Conservation (phyloP, 2,329 filamentous ascomycete genomes). For the Myrmaecium sp. region DNA sequence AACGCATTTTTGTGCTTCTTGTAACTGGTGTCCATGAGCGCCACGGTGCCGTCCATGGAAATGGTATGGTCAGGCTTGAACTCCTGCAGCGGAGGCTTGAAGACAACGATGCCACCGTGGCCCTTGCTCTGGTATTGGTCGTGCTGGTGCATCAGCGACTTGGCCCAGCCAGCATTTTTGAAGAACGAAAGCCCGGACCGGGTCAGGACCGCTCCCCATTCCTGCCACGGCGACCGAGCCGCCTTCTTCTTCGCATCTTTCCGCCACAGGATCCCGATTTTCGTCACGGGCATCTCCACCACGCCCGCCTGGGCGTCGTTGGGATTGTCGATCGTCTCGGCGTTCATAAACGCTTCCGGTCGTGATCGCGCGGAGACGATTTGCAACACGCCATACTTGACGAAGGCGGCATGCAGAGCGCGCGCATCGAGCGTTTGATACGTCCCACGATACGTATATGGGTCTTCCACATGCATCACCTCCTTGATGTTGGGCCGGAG, state of each 20-base stretch:
- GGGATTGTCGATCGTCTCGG: constrained; percentile 69
- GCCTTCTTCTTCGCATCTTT: constrained; percentile 92
- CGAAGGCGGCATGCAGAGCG: constrained; percentile 74
- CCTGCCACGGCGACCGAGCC: constrained; percentile 89
- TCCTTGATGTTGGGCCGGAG: constrained; percentile 77
- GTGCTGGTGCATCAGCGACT: constrained; percentile 75
- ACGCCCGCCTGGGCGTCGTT: constrained; percentile 78
- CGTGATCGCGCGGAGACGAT: constrained; percentile 88
- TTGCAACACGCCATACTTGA: constrained; percentile 79
- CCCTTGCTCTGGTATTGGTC: constrained; percentile 67
- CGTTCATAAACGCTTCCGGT: constrained; percentile 87
- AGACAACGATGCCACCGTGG: constrained; percentile 59
- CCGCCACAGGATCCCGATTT: constrained; percentile 86
- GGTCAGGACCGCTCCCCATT: constrained; percentile 93
- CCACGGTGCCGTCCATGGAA: constrained; percentile 84
- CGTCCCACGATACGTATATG: constrained; percentile 74
- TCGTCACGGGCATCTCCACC: constrained; percentile 94
- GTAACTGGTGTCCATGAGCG: constrained; percentile 70
- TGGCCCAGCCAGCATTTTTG: constrained; percentile 82
- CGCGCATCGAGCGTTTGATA: constrained; percentile 60
- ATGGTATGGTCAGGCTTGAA: constrained; percentile 92
- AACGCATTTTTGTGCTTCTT: constrained; percentile 95
- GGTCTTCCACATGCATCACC: constrained; percentile 82
- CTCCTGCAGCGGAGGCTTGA: constrained; percentile 73
- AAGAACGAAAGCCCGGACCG: constrained; percentile 97